A percentile compares a stretch with the other conserved stretches of the same genome.
Evolutionary conservation across 306 rosid genomes (phyloP).

Genomic region (Trifolium dubium): DNA sequence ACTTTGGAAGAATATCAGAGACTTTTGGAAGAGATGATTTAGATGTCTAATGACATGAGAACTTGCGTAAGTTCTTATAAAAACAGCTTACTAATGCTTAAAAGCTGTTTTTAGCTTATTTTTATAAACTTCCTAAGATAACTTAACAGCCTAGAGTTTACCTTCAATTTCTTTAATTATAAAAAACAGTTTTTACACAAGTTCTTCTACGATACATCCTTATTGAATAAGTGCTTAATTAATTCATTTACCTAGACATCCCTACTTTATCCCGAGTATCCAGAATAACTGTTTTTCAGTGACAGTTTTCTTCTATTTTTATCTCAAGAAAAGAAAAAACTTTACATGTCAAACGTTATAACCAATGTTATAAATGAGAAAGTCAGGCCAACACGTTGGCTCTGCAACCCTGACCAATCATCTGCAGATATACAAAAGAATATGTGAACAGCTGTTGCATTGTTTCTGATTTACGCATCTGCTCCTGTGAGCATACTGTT

Average conservation of each 20-base stretch:
- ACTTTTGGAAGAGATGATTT: background rate
- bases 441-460: no score
- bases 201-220: background rate
- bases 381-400: no score
- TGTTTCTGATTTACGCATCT: no score
- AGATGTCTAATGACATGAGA: background rate
- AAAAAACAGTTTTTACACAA: background rate
- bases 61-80: background rate
- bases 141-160: background rate
- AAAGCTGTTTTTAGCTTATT: background rate
- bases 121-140: background rate
- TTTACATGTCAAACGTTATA: background rate
- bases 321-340: background rate
- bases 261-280: background rate
- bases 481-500: no score
- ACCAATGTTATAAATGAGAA: background rate
- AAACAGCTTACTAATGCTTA: background rate
- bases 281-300: background rate
- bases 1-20: background rate
- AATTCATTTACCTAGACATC: background rate
- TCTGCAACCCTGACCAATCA: no score
- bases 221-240: background rate
- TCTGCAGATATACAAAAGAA: no score
- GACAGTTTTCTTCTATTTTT: background rate
- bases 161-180: background rate